Conservation (phyloP, 2,329 filamentous ascomycete genomes). For the Claviceps purpurea region DNA sequence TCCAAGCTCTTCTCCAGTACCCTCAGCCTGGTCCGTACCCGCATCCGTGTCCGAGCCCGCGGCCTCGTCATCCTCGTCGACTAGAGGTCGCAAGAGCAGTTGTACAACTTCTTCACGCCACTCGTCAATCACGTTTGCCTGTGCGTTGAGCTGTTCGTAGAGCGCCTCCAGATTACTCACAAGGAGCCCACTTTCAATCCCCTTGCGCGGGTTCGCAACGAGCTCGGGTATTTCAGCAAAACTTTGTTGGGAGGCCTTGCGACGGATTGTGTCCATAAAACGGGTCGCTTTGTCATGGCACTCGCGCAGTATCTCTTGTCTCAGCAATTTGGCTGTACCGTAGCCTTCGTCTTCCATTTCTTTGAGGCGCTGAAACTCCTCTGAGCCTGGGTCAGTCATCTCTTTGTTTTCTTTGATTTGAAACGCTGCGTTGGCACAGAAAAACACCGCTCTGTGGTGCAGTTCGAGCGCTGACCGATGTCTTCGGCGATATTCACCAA, state of each 20-base stretch:
- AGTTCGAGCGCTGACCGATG: constrained; percentile 64
- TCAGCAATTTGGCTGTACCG: constrained; percentile 61
- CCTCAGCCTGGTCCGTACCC: constrained; percentile 51
- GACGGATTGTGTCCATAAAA: constrained; percentile 49
- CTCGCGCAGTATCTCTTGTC: constrained; percentile 63
- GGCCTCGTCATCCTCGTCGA: constrained; percentile 63
- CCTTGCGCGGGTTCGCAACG: constrained; percentile 37
- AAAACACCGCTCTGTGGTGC: constrained; percentile 72
- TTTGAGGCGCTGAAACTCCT: constrained; percentile 53
- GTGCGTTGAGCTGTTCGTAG: constrained; percentile 52
- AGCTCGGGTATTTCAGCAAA: constrained; percentile 51
- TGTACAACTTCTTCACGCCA: constrained; percentile 65
- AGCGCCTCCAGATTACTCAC: constrained; percentile 54
- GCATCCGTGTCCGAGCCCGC: constrained; percentile 73
- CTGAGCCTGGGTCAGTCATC: constrained; percentile 51
- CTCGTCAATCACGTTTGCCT: constrained; percentile 56
- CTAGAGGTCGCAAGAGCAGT: constrained; percentile 58
- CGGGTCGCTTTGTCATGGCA: constrained; percentile 21
- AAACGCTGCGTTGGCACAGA: constrained; percentile 69
- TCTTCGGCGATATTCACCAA: constrained; percentile 46
- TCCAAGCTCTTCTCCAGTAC: constrained; percentile 82
- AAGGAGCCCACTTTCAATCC: constrained; percentile 59
- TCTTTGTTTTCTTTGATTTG: constrained; percentile 64
- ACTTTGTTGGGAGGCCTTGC: constrained; percentile 34
- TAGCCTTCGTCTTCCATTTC: constrained; percentile 60